Conservation (phyloP, 176 grass and related monocot genomes). For the Avena insularis region DNA sequence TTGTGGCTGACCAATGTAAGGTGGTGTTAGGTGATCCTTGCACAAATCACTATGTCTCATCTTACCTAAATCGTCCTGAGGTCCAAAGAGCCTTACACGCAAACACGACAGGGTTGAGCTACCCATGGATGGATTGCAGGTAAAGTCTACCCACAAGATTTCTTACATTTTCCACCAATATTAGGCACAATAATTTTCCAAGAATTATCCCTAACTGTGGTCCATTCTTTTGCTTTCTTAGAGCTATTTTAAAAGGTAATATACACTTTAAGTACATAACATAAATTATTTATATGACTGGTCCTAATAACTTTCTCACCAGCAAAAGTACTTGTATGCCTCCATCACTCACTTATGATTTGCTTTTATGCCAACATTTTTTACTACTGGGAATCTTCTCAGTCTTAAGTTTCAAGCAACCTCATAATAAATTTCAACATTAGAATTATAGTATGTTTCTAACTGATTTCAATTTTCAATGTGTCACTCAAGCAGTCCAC, state of each 20-base stretch:
- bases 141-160: constrained; percentile 43
- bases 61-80: constrained; percentile 64
- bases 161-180: constrained; percentile 29
- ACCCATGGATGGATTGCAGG: constrained; percentile 68
- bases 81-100: constrained; percentile 71
- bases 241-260: constrained; percentile 35
- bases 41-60: constrained; percentile 50
- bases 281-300: constrained; percentile 29
- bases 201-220: constrained; percentile 1
- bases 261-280: constrained; percentile 22
- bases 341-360: constrained; percentile 26
- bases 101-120: constrained; percentile 43
- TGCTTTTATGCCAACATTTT: constrained; percentile 29
- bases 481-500: constrained; percentile 44
- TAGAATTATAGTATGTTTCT: not conserved
- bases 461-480: constrained; percentile 37
- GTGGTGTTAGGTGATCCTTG: constrained; percentile 52
- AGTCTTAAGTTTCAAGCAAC: constrained; percentile 15
- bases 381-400: constrained; percentile 19
- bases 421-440: constrained; percentile 17
- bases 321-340: not conserved
- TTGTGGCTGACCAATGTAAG: constrained; percentile 45
- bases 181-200: constrained; percentile 22
- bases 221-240: constrained; percentile 25
- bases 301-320: not conserved